phyloP scores from a whole-genome alignment of 169 alveolate genomes.

The Plasmodium gaboni region DNA sequence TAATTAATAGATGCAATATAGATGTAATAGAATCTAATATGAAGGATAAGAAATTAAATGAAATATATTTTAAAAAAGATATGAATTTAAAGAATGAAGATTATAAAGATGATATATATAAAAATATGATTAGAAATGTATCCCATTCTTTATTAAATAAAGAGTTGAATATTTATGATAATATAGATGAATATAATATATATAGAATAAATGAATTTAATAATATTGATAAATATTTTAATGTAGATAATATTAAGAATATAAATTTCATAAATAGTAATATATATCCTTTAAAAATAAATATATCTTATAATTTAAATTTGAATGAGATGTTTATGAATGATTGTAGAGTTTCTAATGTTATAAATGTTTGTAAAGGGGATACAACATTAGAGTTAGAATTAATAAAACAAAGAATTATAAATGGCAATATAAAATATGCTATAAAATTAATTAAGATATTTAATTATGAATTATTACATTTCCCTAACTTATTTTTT shows the following conservation, averaged over 20 bases:
- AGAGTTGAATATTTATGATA: background rate
- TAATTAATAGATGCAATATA: no score
- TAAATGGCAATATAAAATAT: slow-evolving; percentile 48
- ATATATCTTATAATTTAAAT: slow-evolving; percentile 17
- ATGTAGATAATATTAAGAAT: background rate
- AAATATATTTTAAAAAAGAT: no score
- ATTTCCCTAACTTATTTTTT: slow-evolving; percentile 57
- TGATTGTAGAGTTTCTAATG: slow-evolving; percentile 19
- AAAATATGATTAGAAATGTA: no score
- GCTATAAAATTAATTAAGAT: slow-evolving; percentile 48
- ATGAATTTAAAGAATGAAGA: no score
- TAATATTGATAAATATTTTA: background rate
- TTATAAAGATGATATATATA: no score
- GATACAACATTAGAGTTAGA: slow-evolving; percentile 61
- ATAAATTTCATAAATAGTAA: slow-evolving; percentile 32
- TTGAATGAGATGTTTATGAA: slow-evolving; percentile 28
- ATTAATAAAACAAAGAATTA: slow-evolving; percentile 39
- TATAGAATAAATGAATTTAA: background rate
- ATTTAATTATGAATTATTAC: slow-evolving; percentile 56
- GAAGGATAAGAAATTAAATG: no score
- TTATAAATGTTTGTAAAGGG: slow-evolving; percentile 33
- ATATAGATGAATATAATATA: background rate
- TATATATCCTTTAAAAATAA: slow-evolving; percentile 35
- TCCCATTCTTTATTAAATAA: no score
- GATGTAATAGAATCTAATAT: no score